Conservation (phyloP, 2,329 filamentous ascomycete genomes). For the Chalaropsis ovoidea region DNA sequence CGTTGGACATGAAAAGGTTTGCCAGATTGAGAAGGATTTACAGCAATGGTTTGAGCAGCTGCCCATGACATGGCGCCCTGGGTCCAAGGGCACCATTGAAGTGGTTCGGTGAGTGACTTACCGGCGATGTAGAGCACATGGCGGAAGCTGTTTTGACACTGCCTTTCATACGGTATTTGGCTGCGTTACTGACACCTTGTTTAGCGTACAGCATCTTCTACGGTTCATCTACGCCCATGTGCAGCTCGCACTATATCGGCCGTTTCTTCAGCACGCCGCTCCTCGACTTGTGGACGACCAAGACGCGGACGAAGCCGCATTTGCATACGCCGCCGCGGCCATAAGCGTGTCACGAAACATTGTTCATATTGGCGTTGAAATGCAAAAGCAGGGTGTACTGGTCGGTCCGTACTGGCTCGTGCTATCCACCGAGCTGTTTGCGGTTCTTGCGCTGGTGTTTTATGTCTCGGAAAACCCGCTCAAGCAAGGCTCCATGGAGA, state of each 20-base stretch:
- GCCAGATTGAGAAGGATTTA: constrained; percentile 54
- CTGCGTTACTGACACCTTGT: neutral
- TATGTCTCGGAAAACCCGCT: constrained; percentile 72
- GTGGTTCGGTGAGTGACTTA: constrained; percentile 55
- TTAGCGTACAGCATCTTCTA: constrained; percentile 59
- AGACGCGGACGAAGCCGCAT: constrained; percentile 63
- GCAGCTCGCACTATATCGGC: constrained; percentile 71
- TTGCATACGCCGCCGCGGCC: constrained; percentile 57
- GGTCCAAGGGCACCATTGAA: constrained; percentile 62
- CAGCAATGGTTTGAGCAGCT: constrained; percentile 56
- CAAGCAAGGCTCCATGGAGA: constrained; percentile 62
- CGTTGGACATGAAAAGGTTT: constrained; percentile 52
- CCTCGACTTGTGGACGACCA: constrained; percentile 47
- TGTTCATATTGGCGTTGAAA: constrained; percentile 68
- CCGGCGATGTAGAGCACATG: too few species aligned
- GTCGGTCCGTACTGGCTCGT: constrained; percentile 81
- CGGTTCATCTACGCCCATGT: constrained; percentile 74
- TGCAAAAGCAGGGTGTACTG: constrained; percentile 63
- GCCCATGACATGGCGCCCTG: constrained; percentile 67
- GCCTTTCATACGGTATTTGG: neutral
- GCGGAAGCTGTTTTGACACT: too few species aligned
- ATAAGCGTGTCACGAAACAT: constrained; percentile 60
- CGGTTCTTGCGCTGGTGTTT: constrained; percentile 67
- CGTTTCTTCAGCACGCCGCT: constrained; percentile 75
- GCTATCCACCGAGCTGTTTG: constrained; percentile 74